Evolutionary conservation across 2,329 filamentous ascomycete genomes (phyloP), one percentile per base, ranked within the genome.

Genomic region (Ophiostoma sp.): DNA sequence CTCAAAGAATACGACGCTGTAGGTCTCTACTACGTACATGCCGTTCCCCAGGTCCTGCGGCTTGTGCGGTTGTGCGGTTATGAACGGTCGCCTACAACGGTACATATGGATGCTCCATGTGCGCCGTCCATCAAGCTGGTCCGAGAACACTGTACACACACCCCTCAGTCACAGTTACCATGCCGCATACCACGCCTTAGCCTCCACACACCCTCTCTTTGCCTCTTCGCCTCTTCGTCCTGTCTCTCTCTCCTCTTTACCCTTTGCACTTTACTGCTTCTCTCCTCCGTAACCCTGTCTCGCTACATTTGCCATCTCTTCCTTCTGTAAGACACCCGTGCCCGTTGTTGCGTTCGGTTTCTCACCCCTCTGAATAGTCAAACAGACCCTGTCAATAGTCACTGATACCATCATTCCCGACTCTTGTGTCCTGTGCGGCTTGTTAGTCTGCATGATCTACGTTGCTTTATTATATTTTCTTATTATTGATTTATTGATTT

Each of bases 41-140:
- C 12, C 44, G 66, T 64, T 52, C 44, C 64, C 64, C 55, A 60
- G 55, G 18, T 60, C 55, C 55, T 27, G 55, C 55, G 55, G 52
- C 52, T 60, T 60, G 27, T 27, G 38, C 27, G 27, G 12, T 38
- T 60, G 49, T 38, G 55, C 55, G 55, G 55, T 60, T 60, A 60
- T 18, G 2, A 60, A 38, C 16, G 55, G 27, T 38, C 55, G 27
- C 3, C 18, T 12, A 58, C 27, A 18, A 14, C 49, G n/a, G 4
- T 27, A 9, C 18, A 44, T 12, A 44, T 44, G 14, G 47, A 14
- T 47, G 45, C 16, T 14, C 45, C 5, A 2, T 47, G 45, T 47
- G 11, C 12, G 2, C 11, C 45, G n/a, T 47, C 16, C 47, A 49
- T 27, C n/a, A 11, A 60, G 55, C 55, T 60, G 55, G 55, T 16